A percentile compares a stretch with the other conserved stretches of the same genome.
Conservation (phyloP, 441 rosid genomes). For the Lagerstroemia fauriei region DNA sequence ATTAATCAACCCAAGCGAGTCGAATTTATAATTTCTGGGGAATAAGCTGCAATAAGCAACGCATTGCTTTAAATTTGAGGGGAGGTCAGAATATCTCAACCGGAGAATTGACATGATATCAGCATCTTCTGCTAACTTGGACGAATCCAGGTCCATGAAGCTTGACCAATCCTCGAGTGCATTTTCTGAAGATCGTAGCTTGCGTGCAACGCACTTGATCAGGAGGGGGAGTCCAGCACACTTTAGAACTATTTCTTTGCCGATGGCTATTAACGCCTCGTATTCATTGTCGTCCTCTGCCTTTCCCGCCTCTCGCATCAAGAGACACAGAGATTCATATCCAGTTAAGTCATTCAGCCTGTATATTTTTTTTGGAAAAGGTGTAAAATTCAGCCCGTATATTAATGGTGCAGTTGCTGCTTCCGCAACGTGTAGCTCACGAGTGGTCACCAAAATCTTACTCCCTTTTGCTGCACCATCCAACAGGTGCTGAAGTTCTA, state of each 20-base stretch:
- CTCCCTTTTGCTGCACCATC: not conserved
- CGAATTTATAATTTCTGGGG: constrained; percentile 30
- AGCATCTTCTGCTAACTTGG: not conserved
- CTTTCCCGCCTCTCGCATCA: constrained; percentile 5
- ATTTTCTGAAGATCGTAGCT: not conserved
- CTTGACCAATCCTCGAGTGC: not conserved
- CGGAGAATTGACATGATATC: not conserved
- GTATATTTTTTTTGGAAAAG: too few species aligned
- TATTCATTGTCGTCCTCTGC: not conserved
- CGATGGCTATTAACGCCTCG: not conserved
- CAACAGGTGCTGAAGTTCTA: not conserved
- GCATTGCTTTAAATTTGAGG: not conserved
- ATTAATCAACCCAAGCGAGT: constrained; percentile 24
- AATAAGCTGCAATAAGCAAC: constrained; percentile 7
- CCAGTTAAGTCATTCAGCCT: not conserved
- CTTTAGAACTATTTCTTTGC: constrained; percentile 1
- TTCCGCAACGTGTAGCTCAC: constrained; percentile 7
- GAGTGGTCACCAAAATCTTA: constrained; percentile 22
- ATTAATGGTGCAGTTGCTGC: not conserved
- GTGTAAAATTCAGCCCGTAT: too few species aligned
- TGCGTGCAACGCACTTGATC: constrained; percentile 13
- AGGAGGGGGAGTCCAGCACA: constrained; percentile 25
- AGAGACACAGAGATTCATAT: constrained; percentile 11
- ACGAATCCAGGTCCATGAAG: not conserved
- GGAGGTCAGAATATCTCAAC: not conserved